Conservation (phyloP, 148 eudicot species). For the Fagopyrum esculentum region DNA sequence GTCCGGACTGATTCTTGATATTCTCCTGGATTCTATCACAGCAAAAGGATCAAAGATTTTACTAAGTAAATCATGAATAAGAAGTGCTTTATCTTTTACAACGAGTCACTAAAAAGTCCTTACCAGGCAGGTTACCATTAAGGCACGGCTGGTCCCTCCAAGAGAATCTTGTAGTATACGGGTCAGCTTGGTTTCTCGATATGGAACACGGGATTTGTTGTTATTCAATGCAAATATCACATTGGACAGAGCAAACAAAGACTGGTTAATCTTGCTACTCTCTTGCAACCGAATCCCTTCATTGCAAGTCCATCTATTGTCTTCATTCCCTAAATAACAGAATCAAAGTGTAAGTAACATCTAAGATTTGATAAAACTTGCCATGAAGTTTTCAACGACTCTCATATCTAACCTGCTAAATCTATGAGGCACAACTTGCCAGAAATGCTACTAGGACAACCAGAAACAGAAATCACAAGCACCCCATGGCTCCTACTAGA, state of each 20-base stretch:
- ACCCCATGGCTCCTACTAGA: conserved; percentile 95
- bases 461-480: conserved; percentile 47
- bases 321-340: conserved; percentile 68
- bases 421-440: conserved; percentile 93
- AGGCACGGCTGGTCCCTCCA: conserved; percentile 78
- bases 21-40: conserved; percentile 67
- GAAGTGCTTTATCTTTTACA: neutral
- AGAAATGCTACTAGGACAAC: conserved; percentile 26
- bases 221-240: conserved; percentile 88
- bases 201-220: conserved; percentile 62
- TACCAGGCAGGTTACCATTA: conserved; percentile 97
- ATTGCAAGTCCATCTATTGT: conserved; percentile 75
- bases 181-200: conserved; percentile 91
- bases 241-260: conserved; percentile 77
- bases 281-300: conserved; percentile 90
- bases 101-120: conserved; percentile 1
- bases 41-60: conserved; percentile 2
- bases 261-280: conserved; percentile 89
- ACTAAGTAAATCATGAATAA: neutral
- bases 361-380: conserved; percentile 3
- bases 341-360: conserved; percentile 8
- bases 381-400: neutral
- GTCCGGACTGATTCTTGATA: conserved; percentile 88
- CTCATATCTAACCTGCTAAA: conserved; percentile 58
- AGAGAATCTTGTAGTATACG: conserved; percentile 95